Evolutionary conservation across 2,329 filamentous ascomycete genomes (phyloP).

Genomic region (Trichoderma harzianum): DNA sequence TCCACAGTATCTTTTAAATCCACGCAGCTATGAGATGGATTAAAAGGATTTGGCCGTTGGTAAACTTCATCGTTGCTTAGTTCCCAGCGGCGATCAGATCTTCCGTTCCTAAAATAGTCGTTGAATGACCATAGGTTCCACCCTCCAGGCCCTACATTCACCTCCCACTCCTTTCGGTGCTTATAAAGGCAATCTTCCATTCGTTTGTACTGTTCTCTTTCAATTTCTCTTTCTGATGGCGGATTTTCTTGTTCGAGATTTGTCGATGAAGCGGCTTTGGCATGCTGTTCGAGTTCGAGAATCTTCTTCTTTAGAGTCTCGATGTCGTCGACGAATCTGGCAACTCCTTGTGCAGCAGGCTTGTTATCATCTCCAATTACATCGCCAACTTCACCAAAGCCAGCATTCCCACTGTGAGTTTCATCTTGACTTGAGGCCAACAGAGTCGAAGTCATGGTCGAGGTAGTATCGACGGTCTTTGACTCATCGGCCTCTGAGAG

Average conservation of each 20-base stretch:
- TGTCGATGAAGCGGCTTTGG: background rate
- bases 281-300: background rate
- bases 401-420: background rate
- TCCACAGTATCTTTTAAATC: background rate
- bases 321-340: background rate
- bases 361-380: background rate
- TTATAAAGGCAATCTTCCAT: constrained; percentile 7
- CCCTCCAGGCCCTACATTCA: background rate
- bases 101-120: background rate
- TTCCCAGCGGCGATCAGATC: background rate
- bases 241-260: background rate
- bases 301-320: background rate
- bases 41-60: background rate
- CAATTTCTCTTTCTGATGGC: background rate
- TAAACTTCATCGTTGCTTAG: background rate
- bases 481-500: background rate
- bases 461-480: background rate
- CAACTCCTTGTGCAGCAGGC: no score
- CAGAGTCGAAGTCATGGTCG: background rate
- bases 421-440: background rate
- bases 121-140: background rate
- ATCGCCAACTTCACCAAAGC: background rate
- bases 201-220: background rate
- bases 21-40: background rate
- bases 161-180: constrained; percentile 3